A percentile compares a stretch with the other conserved stretches of the same genome.
These are phyloP conservation scores for Epichloe sylvatica DNA, from an alignment of 2,329 filamentous ascomycete genomes.

Conservation along the genomic window DNA sequence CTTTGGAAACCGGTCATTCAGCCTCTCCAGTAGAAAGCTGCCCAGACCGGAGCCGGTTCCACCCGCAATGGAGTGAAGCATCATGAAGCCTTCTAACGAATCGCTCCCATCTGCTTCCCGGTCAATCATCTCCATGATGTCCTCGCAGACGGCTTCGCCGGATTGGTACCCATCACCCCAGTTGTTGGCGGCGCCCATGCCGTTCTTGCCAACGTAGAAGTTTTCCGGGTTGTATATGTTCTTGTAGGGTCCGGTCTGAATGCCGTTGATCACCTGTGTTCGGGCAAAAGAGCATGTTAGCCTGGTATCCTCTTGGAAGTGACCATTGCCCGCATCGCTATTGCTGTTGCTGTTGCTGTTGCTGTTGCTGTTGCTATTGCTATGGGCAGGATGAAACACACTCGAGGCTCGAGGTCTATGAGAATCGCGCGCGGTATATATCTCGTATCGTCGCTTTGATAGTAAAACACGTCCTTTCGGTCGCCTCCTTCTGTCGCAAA, in stretches of 20 bases:
- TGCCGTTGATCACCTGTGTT: constrained; percentile 64
- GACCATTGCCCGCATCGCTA: not conserved
- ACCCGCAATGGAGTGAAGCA: constrained; percentile 93
- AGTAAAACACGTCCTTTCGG: constrained; percentile 98
- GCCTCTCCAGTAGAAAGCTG: constrained; percentile 82
- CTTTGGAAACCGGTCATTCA: constrained; percentile 96
- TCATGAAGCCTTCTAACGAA: constrained; percentile 97
- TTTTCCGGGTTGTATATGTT: constrained; percentile 99
- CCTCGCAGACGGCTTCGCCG: constrained; percentile 82
- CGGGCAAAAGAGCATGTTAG: not conserved
- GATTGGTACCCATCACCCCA: constrained; percentile 96
- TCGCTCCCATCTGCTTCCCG: constrained; percentile 96
- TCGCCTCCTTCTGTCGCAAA: constrained; percentile 96
- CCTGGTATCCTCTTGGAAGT: not conserved
- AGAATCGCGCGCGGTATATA: constrained; percentile 95
- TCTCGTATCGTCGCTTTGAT: constrained; percentile 95
- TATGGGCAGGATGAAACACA: constrained; percentile 22
- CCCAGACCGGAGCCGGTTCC: constrained; percentile 94
- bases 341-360: no score
- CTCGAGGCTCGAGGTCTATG: constrained; percentile 85
- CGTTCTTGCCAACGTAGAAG: constrained; percentile 92
- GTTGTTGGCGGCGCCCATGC: constrained; percentile 89
- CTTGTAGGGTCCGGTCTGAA: constrained; percentile 85
- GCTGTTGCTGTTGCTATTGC: no score
- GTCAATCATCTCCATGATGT: constrained; percentile 99